Evolutionary conservation across 768 basidiomycete species (phyloP), one percentile per base, ranked within the genome.

Genomic region (Lactarius tabidus): DNA sequence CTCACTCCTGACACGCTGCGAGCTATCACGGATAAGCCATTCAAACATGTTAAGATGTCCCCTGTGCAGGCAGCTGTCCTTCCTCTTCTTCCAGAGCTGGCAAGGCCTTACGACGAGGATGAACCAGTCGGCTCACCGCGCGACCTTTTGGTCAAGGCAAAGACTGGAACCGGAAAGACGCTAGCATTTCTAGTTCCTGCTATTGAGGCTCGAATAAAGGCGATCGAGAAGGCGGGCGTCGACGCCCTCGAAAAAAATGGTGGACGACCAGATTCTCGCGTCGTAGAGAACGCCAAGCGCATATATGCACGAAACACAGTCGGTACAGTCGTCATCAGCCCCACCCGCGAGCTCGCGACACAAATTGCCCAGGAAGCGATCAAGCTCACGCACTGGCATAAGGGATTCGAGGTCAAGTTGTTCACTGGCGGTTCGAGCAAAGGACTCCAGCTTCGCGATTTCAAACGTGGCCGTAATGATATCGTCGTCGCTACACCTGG

Each of bases 401-500:
- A 75, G 2, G 84, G 82, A 29, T 84, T 93, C 67, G 81, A 87
- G 62, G 89, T 93, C 33, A 81, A 84, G 65, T 75, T 95, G 17
- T 81, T 96, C 53, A 85, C 89, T 57, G 95, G 95, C 14, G 95
- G 95, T 12, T 78, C 81, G 51, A 84, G 81, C 74, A 90, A 87
- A 74, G 60, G 78, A 1, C 69, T 67, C 35, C 95, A 98, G 75
- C 74, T 94, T 71, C 78, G 84, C 9, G 82, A 86, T 1, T 97
- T 86, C 84, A 78, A 76, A 70, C 73, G 76, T 20, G 82, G 84
- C 2, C 75, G 86, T 48, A 84, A 85, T 67, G 94, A 97, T 72
- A 84, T 96, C 58, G 85, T 96, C 52, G 91, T 97, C 38, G 87
- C 87, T 0, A 98, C 95, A 0, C 93, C 95, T n/a, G 95, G 95